Percentiles rank a stretch among this genome's conserved stretches.
These are phyloP conservation scores for Podospora australis DNA, from an alignment of 495 filamentous ascomycete species.

Conservation along the genomic window DNA sequence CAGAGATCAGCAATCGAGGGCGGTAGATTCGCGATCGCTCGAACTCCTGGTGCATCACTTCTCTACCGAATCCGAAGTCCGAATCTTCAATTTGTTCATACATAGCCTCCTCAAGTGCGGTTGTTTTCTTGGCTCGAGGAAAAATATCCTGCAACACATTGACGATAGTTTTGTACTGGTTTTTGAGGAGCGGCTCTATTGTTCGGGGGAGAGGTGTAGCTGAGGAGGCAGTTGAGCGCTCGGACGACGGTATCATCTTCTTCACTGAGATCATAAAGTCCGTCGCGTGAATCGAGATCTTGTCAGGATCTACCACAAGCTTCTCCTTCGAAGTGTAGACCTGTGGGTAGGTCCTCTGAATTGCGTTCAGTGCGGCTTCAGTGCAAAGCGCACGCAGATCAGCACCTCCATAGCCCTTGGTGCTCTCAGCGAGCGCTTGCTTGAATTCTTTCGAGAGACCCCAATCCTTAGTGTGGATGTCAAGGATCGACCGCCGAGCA, in stretches of 20 bases:
- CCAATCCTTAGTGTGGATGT: constrained; percentile 96
- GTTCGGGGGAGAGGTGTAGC: constrained; percentile 68
- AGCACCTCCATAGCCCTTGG: constrained; percentile 94
- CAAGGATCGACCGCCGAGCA: constrained; percentile 75
- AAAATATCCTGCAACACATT: constrained; percentile 66
- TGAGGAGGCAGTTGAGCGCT: constrained; percentile 74
- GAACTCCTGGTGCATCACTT: constrained; percentile 84
- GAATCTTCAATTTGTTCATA: constrained; percentile 77
- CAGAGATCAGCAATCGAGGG: constrained; percentile 74
- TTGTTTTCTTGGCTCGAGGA: constrained; percentile 74
- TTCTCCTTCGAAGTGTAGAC: constrained; percentile 91
- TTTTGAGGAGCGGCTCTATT: constrained; percentile 74
- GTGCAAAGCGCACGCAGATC: constrained; percentile 92
- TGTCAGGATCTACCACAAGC: constrained; percentile 76
- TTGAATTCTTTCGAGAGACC: constrained; percentile 74
- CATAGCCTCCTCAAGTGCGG: constrained; percentile 88
- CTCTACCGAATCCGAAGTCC: constrained; percentile 71
- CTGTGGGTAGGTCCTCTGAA: constrained; percentile 91
- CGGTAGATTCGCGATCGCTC: constrained; percentile 84
- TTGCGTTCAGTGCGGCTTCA: constrained; percentile 96
- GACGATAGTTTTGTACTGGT: constrained; percentile 61
- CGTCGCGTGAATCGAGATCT: constrained; percentile 75
- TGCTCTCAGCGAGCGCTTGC: constrained; percentile 72
- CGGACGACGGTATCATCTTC: constrained; percentile 91
- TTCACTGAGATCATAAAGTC: constrained; percentile 97